These are phyloP conservation scores for Neurospora africana DNA, from an alignment of 495 filamentous ascomycete genomes.

Conservation along the genomic window DNA sequence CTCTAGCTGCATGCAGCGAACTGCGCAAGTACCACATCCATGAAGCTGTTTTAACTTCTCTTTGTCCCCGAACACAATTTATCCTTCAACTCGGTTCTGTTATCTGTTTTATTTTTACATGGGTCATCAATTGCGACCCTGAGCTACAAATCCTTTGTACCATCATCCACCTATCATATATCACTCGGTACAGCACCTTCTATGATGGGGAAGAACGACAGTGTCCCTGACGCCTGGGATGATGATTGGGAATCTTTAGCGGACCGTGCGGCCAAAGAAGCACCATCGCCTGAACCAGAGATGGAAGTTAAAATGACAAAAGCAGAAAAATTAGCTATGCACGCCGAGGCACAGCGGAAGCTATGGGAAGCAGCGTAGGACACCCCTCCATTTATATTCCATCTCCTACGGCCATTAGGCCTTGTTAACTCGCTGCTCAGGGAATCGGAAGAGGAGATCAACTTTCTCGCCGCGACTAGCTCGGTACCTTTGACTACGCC, in stretches of 20 bases:
- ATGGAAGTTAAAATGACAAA: conserved; percentile 42
- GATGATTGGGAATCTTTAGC: conserved; percentile 79
- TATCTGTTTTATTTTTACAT: not conserved
- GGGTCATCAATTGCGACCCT: not conserved
- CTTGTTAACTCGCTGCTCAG: conserved; percentile 7
- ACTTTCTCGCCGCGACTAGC: conserved; percentile 57
- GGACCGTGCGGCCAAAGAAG: conserved; percentile 42
- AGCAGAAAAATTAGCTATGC: conserved; percentile 67
- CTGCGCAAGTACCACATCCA: not conserved
- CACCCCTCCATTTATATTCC: not conserved
- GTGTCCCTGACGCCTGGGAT: conserved; percentile 72
- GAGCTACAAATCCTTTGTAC: not conserved
- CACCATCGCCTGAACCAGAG: conserved; percentile 34
- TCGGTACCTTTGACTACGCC: conserved; percentile 62
- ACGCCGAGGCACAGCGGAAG: conserved; percentile 70
- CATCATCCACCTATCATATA: not conserved
- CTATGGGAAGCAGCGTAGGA: conserved; percentile 82
- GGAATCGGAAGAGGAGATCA: conserved; percentile 47
- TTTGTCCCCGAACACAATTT: not conserved
- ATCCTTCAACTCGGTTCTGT: not conserved
- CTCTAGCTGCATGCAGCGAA: too few relatives aligned
- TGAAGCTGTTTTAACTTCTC: not conserved
- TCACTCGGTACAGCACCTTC: not conserved
- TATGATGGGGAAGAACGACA: conserved; percentile 42
- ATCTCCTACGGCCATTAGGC: not conserved